phyloP scores from a whole-genome alignment of 2,329 filamentous ascomycete species.

The Xylariomycetidae sp. region DNA sequence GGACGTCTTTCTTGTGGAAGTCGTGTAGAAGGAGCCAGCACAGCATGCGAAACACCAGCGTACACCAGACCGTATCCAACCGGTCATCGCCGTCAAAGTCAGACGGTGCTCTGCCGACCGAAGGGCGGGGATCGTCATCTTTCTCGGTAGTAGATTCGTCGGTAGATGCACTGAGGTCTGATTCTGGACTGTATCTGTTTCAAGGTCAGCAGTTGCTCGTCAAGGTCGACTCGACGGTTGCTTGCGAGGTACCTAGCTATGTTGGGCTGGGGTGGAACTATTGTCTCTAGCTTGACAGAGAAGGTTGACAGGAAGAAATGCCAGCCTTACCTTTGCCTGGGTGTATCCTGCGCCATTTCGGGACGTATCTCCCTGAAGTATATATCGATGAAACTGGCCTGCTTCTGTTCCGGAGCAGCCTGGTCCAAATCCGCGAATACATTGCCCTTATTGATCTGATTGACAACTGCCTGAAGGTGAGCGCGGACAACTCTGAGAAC shows the following conservation, averaged over 20 bases:
- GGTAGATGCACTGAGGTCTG: too few relatives aligned
- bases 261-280: too few relatives aligned
- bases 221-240: too few relatives aligned
- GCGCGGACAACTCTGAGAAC: slow-evolving; percentile 43
- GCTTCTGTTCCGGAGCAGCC: slow-evolving; percentile 43
- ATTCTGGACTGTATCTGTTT: too few relatives aligned
- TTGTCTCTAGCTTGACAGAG: too few relatives aligned
- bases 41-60: slow-evolving; percentile 52
- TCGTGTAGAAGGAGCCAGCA: slow-evolving; percentile 56
- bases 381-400: slow-evolving; percentile 45
- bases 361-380: slow-evolving; percentile 44
- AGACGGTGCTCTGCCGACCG: too few relatives aligned
- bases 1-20: slow-evolving; percentile 50
- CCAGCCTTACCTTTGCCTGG: too few relatives aligned
- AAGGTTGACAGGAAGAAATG: too few relatives aligned
- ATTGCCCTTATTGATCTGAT: slow-evolving; percentile 37
- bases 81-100: slow-evolving; percentile 10
- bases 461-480: slow-evolving; percentile 45
- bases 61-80: slow-evolving; percentile 47
- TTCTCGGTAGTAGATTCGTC: too few relatives aligned
- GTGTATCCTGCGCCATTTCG: too few relatives aligned
- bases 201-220: neutral
- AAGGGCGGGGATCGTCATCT: too few relatives aligned
- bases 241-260: too few relatives aligned
- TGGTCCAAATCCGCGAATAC: slow-evolving; percentile 42